Base-by-base conservation (phyloP, 139 green algal species). In the Parachlorella kessleri region DNA sequence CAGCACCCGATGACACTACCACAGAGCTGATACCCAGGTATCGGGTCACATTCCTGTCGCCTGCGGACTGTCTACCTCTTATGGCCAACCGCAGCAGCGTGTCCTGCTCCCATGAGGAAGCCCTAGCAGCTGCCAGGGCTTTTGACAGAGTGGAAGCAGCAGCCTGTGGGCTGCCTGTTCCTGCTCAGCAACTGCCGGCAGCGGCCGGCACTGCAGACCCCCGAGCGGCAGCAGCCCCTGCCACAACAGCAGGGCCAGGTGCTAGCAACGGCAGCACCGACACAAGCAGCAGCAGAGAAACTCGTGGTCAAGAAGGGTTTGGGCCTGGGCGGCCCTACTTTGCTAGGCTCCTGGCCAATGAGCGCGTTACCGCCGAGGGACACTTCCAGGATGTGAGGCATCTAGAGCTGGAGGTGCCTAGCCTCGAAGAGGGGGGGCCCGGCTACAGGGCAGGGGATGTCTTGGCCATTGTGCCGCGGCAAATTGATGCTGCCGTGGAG, bases 361-460 rank as follows among this genome's bases (percentile, higher is more conserved):
- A 38, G 14, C 88, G 94, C 33, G 42, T 98, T 4, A 98, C 94
- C 18, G 70, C 88, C 3, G 18, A 73, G 0, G 80, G 81, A 6
- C 90, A 97, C 85, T 95, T 93, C 63, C 95, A 97, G 75, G 94
- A 98, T 66, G 92, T 94, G 24, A 82, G 93, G 3, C 91, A 94
- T 81, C 48, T 98, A 6, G 90, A 92, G 81, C 74, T 98, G 42
- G 85, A 94, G 69, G n/a, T n/a, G n/a, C n/a, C n/a, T n/a, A n/a
- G n/a, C n/a, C 75, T 97, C 10, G 35, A 40, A 26, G 75, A 35
- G 36, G 48, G 36, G 42, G 65, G 6, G 68, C 30, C 26, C 85
- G 84, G 41, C 2, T 97, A 93, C 80, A 41, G 85, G 23, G 92
- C 95, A 6, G 95, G 95, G 3, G 95, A 98, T 72, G 67, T 95